Conservation (phyloP, 768 basidiomycete species). For the Cystofilobasidium capitatum region DNA sequence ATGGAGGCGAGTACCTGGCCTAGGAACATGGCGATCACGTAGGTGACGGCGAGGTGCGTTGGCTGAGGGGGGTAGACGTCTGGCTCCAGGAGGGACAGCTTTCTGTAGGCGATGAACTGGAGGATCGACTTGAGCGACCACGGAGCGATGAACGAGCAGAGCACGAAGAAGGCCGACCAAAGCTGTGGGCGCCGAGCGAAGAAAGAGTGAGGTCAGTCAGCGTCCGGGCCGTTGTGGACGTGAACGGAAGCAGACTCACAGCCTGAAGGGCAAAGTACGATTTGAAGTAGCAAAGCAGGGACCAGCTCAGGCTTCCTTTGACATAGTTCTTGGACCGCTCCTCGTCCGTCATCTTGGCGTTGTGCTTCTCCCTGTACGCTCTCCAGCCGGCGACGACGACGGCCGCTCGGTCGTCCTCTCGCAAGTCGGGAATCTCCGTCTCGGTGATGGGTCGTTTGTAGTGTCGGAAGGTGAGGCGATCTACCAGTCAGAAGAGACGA, state of each 20-base stretch:
- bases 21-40: conserved; percentile 39
- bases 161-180: conserved; percentile 34
- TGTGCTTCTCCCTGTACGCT: conserved; percentile 22
- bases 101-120: conserved; percentile 37
- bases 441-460: conserved; percentile 17
- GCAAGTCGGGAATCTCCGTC: conserved; percentile 30
- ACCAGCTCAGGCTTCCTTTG: conserved; percentile 1
- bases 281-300: conserved; percentile 13
- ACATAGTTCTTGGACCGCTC: conserved; percentile 10
- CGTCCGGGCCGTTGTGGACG: conserved; percentile 16
- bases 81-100: conserved; percentile 27
- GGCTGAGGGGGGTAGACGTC: conserved; percentile 32
- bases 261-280: conserved; percentile 11
- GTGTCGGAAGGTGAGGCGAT: conserved; percentile 22
- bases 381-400: conserved; percentile 33
- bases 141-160: conserved; percentile 40
- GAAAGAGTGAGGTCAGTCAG: neutral
- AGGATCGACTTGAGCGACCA: conserved; percentile 40
- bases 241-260: conserved; percentile 10
- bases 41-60: conserved; percentile 40
- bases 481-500: neutral
- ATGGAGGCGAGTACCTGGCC: conserved; percentile 35
- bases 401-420: conserved; percentile 35
- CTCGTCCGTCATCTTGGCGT: neutral
- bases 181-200: conserved; percentile 10